These are phyloP conservation scores for Epichloe glyceriae DNA, from an alignment of 2,329 filamentous ascomycete genomes.

Conservation along the genomic window DNA sequence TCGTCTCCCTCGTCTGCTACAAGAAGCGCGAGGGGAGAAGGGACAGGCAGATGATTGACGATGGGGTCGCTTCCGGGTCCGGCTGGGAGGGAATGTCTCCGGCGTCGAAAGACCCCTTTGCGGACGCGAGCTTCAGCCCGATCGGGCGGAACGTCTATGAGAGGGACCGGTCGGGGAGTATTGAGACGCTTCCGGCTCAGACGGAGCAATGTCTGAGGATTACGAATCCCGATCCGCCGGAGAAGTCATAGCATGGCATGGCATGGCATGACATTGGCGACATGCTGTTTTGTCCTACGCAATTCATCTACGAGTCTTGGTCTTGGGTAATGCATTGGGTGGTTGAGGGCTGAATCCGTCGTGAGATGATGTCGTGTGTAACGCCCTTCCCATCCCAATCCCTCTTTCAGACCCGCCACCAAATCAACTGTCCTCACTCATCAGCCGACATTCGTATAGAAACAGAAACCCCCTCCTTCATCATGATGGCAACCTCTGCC, in stretches of 20 bases:
- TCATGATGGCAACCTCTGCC: no score
- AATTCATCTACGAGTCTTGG: no score
- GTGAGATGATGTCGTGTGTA: no score
- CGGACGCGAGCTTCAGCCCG: background rate
- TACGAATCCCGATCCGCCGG: constrained; percentile 3
- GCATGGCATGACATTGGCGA: background rate
- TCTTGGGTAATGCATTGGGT: no score
- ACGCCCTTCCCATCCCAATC: no score
- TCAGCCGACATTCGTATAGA: no score
- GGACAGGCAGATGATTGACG: background rate
- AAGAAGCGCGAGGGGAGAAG: background rate
- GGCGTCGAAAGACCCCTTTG: background rate
- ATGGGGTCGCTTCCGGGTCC: background rate
- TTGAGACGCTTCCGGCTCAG: background rate
- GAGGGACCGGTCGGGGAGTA: constrained; percentile 3
- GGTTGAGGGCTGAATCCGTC: no score
- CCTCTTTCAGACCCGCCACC: no score
- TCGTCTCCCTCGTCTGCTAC: background rate
- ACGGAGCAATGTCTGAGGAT: constrained; percentile 1
- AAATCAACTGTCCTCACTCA: no score
- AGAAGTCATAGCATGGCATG: background rate
- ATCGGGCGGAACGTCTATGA: background rate
- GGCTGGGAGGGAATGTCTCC: background rate
- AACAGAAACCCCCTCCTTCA: no score
- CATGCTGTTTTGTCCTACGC: no score